Base-by-base conservation (phyloP, 2,329 filamentous ascomycete genomes). In the Eurotiales sp. region DNA sequence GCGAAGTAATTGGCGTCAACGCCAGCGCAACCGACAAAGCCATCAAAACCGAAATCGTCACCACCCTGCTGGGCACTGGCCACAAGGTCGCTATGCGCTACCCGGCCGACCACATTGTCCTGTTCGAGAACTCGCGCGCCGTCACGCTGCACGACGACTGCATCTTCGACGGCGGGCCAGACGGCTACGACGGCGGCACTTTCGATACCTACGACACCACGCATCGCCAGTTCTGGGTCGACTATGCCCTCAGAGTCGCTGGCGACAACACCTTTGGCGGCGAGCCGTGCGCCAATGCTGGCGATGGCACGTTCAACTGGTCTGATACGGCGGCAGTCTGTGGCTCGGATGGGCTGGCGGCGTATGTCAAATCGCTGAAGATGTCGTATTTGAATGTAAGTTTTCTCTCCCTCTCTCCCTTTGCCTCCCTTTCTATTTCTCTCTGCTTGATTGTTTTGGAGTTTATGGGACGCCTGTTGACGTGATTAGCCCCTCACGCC, bases 51-150 rank as follows among this genome's bases (percentile, higher is more conserved):
- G 25, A 39, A 12, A 29, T 51, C 17, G 48, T 51, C 23, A 32
- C 43, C 19, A 36, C 48, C 11, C 48, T 51, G 19, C 48, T 51
- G 8, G 32, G 30, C 5, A 37, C 30, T 19, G 32, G 48, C 2
- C 41, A 51, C 41, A 51, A 51, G 30, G 48, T 51, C 3, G 48
- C 48, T 5, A 40, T 51, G 5, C 48, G 48, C 14, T 51, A 51
- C 22, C 48, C 48, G 17, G 29, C 41, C 11, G 48, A 51, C 34
- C 48, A 51, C 34, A 21, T 22, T 30, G 40, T 41, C 15, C 19
- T 51, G 14, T 51, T 39, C 32, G 45, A 40, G 11, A 32, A 30
- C 17, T 37, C 21, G 21, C 41, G 48, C 19, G 15, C 40, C 14
- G 40, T 40, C 30, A 51, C 48, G 3, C 15, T 51, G 23, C 48